Conservation (phyloP, 106 monocot species). For the Dioscorea dumetorum region DNA sequence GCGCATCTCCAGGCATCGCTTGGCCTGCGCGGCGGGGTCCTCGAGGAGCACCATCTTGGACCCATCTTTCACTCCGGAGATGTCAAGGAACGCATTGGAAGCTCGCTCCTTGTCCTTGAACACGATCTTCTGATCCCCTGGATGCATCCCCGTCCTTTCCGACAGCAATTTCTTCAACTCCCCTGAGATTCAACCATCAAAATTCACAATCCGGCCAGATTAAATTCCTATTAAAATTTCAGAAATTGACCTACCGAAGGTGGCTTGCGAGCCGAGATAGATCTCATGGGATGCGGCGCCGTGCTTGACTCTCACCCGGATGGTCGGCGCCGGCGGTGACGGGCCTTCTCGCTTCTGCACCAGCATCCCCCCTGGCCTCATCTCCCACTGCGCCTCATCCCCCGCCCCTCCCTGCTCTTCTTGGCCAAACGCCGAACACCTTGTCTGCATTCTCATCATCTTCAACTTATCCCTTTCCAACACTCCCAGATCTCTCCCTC, state of each 20-base stretch:
- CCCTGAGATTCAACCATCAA: constrained; percentile 22
- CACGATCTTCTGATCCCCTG: constrained; percentile 65
- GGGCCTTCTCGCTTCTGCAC: constrained; percentile 70
- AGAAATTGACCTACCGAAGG: constrained; percentile 51
- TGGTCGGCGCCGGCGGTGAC: constrained; percentile 37
- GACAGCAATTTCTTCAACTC: constrained; percentile 71
- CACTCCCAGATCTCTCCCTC: too few species aligned
- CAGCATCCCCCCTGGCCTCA: constrained; percentile 81
- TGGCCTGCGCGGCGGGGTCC: constrained; percentile 48
- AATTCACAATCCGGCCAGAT: too few species aligned
- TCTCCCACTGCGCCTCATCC: constrained; percentile 60
- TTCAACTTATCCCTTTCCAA: background rate
- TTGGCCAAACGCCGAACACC: constrained; percentile 3
- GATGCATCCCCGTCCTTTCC: constrained; percentile 52
- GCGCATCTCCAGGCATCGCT: constrained; percentile 39
- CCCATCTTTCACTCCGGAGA: constrained; percentile 64
- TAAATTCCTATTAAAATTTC: background rate
- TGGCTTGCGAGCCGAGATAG: constrained; percentile 70
- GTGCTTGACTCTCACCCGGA: constrained; percentile 76
- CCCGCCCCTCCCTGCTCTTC: constrained; percentile 3
- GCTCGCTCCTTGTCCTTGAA: constrained; percentile 70
- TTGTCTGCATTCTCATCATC: constrained; percentile 32
- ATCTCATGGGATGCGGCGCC: constrained; percentile 62
- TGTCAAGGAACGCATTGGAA: constrained; percentile 51
- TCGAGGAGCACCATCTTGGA: constrained; percentile 56